phyloP scores from a whole-genome alignment of 2,329 filamentous ascomycete genomes.

The Fusarium pseudocircinatum region DNA sequence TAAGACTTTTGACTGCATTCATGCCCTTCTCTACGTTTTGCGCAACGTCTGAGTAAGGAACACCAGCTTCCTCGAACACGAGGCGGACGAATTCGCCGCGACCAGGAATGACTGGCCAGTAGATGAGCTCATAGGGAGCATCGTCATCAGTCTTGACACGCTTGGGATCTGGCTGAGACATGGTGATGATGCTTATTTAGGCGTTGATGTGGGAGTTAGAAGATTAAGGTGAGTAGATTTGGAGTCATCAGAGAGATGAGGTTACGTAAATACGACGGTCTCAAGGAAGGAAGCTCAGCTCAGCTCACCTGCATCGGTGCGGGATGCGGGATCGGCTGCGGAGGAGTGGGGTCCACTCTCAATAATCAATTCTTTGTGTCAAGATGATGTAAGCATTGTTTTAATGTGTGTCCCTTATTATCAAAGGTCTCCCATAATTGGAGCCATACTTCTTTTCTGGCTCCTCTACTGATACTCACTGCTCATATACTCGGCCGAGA shows the following conservation, averaged over 20 bases:
- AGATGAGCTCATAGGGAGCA: constrained; percentile 70
- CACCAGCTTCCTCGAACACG: constrained; percentile 73
- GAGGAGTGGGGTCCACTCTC: constrained; percentile 13
- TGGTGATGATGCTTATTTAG: not conserved
- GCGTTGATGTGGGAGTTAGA: not conserved
- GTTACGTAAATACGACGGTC: not conserved
- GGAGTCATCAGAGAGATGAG: not conserved
- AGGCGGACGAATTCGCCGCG: constrained; percentile 80
- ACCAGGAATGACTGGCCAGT: constrained; percentile 77
- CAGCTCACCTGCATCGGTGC: constrained; percentile 1
- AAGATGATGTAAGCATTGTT: not conserved
- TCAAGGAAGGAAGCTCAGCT: not conserved
- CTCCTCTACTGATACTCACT: not conserved
- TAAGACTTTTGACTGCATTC: constrained; percentile 58
- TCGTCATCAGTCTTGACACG: constrained; percentile 52
- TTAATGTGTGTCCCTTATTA: not conserved
- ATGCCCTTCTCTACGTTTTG: constrained; percentile 58
- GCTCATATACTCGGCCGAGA: not conserved
- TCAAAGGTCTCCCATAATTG: not conserved
- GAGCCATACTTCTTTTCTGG: not conserved
- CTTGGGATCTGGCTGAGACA: constrained; percentile 42
- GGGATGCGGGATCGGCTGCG: constrained; percentile 1
- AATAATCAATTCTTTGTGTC: not conserved
- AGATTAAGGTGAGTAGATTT: not conserved
- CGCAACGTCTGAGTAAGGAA: constrained; percentile 68